phyloP scores from a whole-genome alignment of 1,284 basidiomycete species.

The Anthracocystis setariae region DNA sequence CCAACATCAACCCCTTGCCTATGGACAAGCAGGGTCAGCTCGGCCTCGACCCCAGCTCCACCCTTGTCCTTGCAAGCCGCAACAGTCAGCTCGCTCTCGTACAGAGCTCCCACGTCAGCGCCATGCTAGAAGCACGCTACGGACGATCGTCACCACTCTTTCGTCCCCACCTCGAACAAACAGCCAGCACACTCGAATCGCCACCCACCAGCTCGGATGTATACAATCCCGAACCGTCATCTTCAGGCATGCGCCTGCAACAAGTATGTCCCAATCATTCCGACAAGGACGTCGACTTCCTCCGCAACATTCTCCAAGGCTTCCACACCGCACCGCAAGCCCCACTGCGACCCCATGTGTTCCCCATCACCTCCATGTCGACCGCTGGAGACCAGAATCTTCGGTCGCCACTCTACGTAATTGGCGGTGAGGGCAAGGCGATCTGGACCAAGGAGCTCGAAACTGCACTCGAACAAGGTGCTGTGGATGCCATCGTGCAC shows the following conservation, averaged over 20 bases:
- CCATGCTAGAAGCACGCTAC: slow-evolving; percentile 60
- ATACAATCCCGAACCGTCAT: slow-evolving; percentile 3
- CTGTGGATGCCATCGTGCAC: slow-evolving; percentile 93
- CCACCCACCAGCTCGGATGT: neutral
- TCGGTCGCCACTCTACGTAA: slow-evolving; percentile 72
- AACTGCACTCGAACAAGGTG: slow-evolving; percentile 77
- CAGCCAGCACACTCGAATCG: neutral
- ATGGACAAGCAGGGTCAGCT: slow-evolving; percentile 40
- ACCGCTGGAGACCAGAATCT: slow-evolving; percentile 93
- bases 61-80: slow-evolving; percentile 60
- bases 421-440: slow-evolving; percentile 74
- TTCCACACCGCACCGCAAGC: slow-evolving; percentile 13
- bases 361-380: slow-evolving; percentile 79
- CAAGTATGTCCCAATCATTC: slow-evolving; percentile 27
- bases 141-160: slow-evolving; percentile 58
- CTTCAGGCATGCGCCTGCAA: slow-evolving; percentile 23
- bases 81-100: slow-evolving; percentile 62
- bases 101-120: slow-evolving; percentile 58
- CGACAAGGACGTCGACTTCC: slow-evolving; percentile 22
- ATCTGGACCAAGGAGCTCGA: slow-evolving; percentile 97
- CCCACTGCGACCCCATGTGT: slow-evolving; percentile 47
- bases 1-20: slow-evolving; percentile 61
- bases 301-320: slow-evolving; percentile 26
- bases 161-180: slow-evolving; percentile 21
- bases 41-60: slow-evolving; percentile 50